A percentile compares a stretch with the other conserved stretches of the same genome.
Conservation (phyloP, 371 early-diverging fungal species). For the Thermomucor indicae-seudaticae region DNA sequence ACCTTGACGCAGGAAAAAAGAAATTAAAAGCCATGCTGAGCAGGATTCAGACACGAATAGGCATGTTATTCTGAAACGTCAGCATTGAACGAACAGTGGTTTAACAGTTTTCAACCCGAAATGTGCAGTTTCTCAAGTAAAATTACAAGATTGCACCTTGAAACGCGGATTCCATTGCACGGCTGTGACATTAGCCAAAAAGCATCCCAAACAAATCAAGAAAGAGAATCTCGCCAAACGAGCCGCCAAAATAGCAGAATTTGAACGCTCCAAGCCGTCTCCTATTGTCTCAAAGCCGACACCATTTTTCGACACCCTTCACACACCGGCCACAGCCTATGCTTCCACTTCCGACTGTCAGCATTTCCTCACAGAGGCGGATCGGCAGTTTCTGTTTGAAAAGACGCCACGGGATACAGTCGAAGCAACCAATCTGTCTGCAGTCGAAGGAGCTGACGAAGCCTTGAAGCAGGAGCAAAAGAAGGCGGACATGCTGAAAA, state of each 20-base stretch:
- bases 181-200: slow-evolving; percentile 31
- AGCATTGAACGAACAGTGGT: too few species aligned
- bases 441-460: slow-evolving; percentile 34
- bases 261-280: slow-evolving; percentile 43
- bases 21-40: too few species aligned
- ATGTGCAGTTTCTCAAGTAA: too few species aligned
- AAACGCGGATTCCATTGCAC: slow-evolving; percentile 36
- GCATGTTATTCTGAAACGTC: too few species aligned
- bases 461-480: slow-evolving; percentile 40
- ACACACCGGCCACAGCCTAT: slow-evolving; percentile 43
- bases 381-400: slow-evolving; percentile 52
- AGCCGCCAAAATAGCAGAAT: slow-evolving; percentile 33
- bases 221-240: slow-evolving; percentile 49
- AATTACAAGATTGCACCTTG: too few species aligned
- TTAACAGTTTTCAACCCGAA: too few species aligned
- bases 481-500: slow-evolving; percentile 69
- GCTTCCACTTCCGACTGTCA: slow-evolving; percentile 29
- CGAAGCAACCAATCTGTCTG: slow-evolving; percentile 32
- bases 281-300: slow-evolving; percentile 34
- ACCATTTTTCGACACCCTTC: slow-evolving; percentile 36
- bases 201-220: slow-evolving; percentile 49
- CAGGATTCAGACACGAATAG: too few species aligned
- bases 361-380: slow-evolving; percentile 48
- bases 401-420: slow-evolving; percentile 53
- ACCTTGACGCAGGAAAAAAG: too few species aligned